Evolutionary conservation across 176 grass and related monocot species (phyloP), one percentile per base, ranked within the genome.

Genomic region (Oryza meyeriana): DNA sequence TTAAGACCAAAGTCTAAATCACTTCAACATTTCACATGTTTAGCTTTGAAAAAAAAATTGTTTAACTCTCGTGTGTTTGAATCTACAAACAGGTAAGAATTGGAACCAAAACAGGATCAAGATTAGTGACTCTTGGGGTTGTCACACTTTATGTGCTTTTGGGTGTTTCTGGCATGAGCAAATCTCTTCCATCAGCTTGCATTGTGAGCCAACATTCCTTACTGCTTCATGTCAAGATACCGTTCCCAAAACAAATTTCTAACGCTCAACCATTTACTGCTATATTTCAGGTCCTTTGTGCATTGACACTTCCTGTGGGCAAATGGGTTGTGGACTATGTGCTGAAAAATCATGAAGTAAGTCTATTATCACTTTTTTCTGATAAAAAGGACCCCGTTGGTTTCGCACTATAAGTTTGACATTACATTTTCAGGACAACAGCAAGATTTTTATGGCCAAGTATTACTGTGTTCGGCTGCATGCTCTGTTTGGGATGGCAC

Each of bases 401-500:
- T 18, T 39, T 63, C 76, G 22, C 57, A 22, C 22, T 81, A 45
- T 5, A 16, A 84, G 22, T 24, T 20, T 84, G 40, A 85, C 59
- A 26, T 83, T 40, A 30, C 2, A 44, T 16, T 39, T 81, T n/a
- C 92, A 93, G 95, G 92, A 98, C 77, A 89, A 98, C 26, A 70
- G 47, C 63, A 98, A 91, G 82, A 95, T 95, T 62, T 98, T 98
- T 64, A 93, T 98, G 92, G 90, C 92, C 2, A 98, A 98, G 79
- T 98, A 93, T 84, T 98, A 82, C 73, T 98, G 92, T 61, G 90
- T 98, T 39, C 80, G 95, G 79, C 79, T 98, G 73, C 95, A 95
- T 71, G 88, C 90, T 26, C 48, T 95, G 73, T 86, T 98, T 77
- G 95, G 95, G 82, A 76, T 52, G 76, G 92, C 95, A 66, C 82